Evolutionary conservation across 495 filamentous ascomycete species (phyloP), one percentile per base, ranked within the genome.

Genomic region (Tirmania nivea): DNA sequence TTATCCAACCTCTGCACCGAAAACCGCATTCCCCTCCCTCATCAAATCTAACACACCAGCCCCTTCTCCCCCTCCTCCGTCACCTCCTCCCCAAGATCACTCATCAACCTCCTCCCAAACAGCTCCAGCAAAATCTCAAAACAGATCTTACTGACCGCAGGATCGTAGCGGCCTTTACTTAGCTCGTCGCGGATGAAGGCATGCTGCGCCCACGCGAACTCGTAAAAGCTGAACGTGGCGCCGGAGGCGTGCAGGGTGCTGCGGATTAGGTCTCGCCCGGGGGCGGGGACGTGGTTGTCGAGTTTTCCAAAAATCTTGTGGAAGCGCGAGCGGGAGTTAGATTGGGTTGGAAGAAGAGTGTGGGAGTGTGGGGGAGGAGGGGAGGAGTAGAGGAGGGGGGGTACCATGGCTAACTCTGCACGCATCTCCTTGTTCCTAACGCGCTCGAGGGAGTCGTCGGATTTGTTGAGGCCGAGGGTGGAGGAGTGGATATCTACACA

Each of bases 121-220:
- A 93, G 61, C 69, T 96, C 89, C 19, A 86, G 67, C 56, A 96
- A 65, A 65, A 95, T 84, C 73, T 89, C 81, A 63, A 93, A 94
- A 68, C 88, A 94, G n/a, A 84, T 75, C 64, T 84, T 86, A 10
- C 77, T 78, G 52, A 96, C 76, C 2, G 80, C 83, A 0, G 89
- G 85, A 59, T 96, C 89, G 59, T 94, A 96, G 11, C 89, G 75
- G 6, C 87, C 87, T 69, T 94, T 96, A 63, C 80, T 86, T 48
- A 88, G 71, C 68, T 96, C 89, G 62, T 94, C 89, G n/a, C 89
- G 77, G 62, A 96, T 94, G 60, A 96, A 96, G 60, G 62, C 62
- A 79, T 79, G 89, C 64, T 96, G 89, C 19, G 89, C 85, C 77
- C 85, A 86, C 16, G 88, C 83, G 55, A 81, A 75, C 65, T 96